Evolutionary conservation across 345 rosid species (phyloP).

Genomic region (Eucalyptus tenuipes): DNA sequence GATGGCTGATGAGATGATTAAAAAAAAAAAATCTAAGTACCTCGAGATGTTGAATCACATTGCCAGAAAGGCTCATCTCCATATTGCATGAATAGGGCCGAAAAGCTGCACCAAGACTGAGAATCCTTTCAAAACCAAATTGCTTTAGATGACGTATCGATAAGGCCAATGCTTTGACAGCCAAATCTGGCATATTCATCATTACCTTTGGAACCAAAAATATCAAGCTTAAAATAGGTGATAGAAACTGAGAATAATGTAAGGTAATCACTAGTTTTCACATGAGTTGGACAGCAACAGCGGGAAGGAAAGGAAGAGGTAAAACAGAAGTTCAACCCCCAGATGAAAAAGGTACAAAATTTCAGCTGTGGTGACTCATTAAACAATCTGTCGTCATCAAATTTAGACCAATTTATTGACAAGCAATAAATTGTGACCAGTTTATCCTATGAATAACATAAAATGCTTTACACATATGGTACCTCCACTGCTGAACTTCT

Average conservation of each 20-base stretch:
- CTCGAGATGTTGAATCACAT: constrained; percentile 90
- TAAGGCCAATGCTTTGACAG: constrained; percentile 77
- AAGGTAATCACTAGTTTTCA: neutral
- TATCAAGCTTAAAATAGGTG: neutral
- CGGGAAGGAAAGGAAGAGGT: neutral
- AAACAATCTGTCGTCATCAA: neutral
- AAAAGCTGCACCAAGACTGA: constrained; percentile 61
- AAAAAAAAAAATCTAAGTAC: constrained; percentile 10
- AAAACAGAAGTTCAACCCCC: neutral
- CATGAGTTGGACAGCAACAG: neutral
- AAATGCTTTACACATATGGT: neutral
- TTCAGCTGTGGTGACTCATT: neutral
- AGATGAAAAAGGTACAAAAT: neutral
- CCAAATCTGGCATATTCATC: constrained; percentile 77
- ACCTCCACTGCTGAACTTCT: constrained; percentile 36
- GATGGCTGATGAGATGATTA: neutral
- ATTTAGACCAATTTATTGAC: neutral
- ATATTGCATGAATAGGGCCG: constrained; percentile 53
- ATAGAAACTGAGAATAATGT: neutral
- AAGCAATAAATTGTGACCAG: neutral
- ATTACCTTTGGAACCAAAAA: constrained; percentile 35
- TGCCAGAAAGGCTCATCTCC: constrained; percentile 83
- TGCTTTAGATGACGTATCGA: constrained; percentile 60
- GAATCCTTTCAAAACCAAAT: constrained; percentile 83
- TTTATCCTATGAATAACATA: neutral